phyloP scores from a whole-genome alignment of 2,329 filamentous ascomycete genomes.

The Colletotrichum sp. region DNA sequence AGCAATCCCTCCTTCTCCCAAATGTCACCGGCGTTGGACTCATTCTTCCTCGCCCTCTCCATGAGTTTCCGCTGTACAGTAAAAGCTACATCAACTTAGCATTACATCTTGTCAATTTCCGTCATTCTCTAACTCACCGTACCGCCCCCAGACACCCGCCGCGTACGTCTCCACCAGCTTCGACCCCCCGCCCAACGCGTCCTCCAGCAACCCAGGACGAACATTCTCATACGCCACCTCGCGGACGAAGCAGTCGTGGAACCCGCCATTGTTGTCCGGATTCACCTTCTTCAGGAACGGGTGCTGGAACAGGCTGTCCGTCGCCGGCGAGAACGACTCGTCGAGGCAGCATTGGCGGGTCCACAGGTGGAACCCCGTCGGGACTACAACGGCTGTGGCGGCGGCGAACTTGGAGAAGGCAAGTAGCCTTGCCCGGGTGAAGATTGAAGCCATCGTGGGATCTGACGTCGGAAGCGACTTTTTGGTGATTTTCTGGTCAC shows the following conservation, averaged over 20 bases:
- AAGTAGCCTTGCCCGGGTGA: background rate
- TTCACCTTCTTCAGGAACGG: background rate
- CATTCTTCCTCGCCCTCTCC: background rate
- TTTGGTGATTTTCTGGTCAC: too few relatives aligned
- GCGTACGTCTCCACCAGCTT: constrained; percentile 13
- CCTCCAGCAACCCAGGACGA: constrained; percentile 10
- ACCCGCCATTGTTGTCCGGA: background rate
- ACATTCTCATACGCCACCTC: background rate
- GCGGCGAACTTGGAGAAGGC: background rate
- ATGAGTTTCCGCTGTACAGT: constrained; percentile 1
- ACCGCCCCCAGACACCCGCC: constrained; percentile 17
- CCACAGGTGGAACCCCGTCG: constrained; percentile 18
- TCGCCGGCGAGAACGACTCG: background rate
- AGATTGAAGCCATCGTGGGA: constrained; percentile 2
- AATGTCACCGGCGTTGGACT: background rate
- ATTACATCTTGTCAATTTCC: background rate
- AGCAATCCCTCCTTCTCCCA: constrained; percentile 1
- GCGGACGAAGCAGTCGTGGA: constrained; percentile 7
- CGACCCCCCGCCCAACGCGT: constrained; percentile 6
- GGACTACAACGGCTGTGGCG: background rate
- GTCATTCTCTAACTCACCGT: background rate
- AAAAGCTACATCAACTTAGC: background rate
- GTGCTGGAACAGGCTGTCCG: background rate
- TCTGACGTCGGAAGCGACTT: too few relatives aligned
- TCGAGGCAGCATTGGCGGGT: constrained; percentile 14